Evolutionary conservation across 495 filamentous ascomycete species (phyloP), one percentile per base, ranked within the genome.

Genomic region (Neurospora africana): DNA sequence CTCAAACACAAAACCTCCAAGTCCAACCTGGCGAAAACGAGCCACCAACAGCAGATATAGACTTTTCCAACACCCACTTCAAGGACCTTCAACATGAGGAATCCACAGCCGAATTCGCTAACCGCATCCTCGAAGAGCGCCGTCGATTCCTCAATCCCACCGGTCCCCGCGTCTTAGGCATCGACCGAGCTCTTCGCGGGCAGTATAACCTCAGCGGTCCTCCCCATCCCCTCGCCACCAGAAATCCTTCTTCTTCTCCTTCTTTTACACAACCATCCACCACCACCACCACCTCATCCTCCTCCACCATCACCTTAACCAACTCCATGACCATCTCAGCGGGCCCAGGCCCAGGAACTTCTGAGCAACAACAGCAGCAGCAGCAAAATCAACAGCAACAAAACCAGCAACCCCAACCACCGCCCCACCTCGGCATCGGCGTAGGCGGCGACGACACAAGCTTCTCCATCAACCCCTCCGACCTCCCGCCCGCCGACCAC

Each of bases 361-460:
- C 10, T 37, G 36, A 58, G 10, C 47, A 58, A 30, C 21, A 23
- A 11, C 4, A 36, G 7, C 35, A 36, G 35, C 36, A 36, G 36
- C 36, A 36, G 36, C 36, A 36, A 9, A 9, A 9, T 8, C 36
- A 36, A 36, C 8, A 21, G 4, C 9, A 10, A 21, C 43, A 47
- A 21, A 3, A 4, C 10, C n/a, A 23, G 21, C 44, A 23, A 11
- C 3, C 21, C 6, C 65, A 38, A 21, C 69, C 21, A 17, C 27
- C 30, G 44, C 84, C 90, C 0, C 91, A 89, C 78, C 87, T 98
- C 21, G 88, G 88, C 70, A 91, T 98, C 74, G 93, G 93, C 5
- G 86, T 89, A 3, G 87, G 87, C 58, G 82, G 83, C 13, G 79
- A 83, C 9, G 79, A 86, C 43, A 76, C 75, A 38, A 13, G 11